A percentile compares a stretch with the other conserved stretches of the same genome.
These are phyloP conservation scores for Tolypocladium album DNA, from an alignment of 2,329 filamentous ascomycete species.

Conservation along the genomic window DNA sequence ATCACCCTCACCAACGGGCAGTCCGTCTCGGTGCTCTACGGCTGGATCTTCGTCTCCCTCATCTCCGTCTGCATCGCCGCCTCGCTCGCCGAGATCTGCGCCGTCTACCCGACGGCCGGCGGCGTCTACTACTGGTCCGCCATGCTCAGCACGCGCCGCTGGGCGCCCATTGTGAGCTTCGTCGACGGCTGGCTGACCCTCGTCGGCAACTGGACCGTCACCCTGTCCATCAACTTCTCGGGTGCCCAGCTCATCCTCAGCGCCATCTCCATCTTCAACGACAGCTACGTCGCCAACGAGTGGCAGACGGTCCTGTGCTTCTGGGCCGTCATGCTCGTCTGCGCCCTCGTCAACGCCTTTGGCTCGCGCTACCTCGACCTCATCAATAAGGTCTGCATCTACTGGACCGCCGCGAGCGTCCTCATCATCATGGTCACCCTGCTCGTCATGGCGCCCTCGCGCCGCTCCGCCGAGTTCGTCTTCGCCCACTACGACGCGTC, in stretches of 20 bases:
- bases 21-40: slow-evolving; percentile 64
- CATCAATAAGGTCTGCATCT: slow-evolving; percentile 61
- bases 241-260: slow-evolving; percentile 59
- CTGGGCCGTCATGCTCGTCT: slow-evolving; percentile 52
- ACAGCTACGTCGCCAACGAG: slow-evolving; percentile 44
- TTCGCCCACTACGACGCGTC: slow-evolving; percentile 59
- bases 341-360: slow-evolving; percentile 59
- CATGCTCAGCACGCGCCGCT: slow-evolving; percentile 48
- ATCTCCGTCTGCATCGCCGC: slow-evolving; percentile 64
- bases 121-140: slow-evolving; percentile 69
- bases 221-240: slow-evolving; percentile 60
- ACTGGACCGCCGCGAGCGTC: slow-evolving; percentile 63
- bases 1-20: slow-evolving; percentile 59
- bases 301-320: slow-evolving; percentile 73
- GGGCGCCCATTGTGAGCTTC: slow-evolving; percentile 56
- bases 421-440: slow-evolving; percentile 60
- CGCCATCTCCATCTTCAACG: slow-evolving; percentile 55
- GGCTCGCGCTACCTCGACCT: slow-evolving; percentile 46
- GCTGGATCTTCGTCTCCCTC: slow-evolving; percentile 49
- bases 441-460: slow-evolving; percentile 54
- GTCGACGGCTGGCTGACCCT: slow-evolving; percentile 66
- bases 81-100: slow-evolving; percentile 62
- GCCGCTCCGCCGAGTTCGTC: slow-evolving; percentile 47
- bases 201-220: slow-evolving; percentile 61
- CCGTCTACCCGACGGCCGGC: slow-evolving; percentile 50